These are phyloP conservation scores for Colletotrichum lindemuthianum DNA, from an alignment of 2,329 filamentous ascomycete species.

Conservation along the genomic window DNA sequence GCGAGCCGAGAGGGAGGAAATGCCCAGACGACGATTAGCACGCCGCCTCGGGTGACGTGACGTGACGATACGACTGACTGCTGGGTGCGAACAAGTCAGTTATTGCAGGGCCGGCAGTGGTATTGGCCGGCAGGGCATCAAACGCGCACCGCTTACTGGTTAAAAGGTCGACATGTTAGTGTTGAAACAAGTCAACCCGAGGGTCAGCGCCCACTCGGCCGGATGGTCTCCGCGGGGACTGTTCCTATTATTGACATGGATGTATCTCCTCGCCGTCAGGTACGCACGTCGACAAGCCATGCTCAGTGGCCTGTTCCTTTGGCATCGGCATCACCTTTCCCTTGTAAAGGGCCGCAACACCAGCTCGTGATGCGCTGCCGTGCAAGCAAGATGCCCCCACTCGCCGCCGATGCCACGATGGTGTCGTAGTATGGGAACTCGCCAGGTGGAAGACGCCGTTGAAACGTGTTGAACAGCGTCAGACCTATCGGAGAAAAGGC, in stretches of 20 bases:
- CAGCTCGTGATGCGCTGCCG: too few species aligned
- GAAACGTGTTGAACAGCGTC: conserved; percentile 5
- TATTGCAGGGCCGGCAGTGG: conserved; percentile 10
- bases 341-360: too few species aligned
- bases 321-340: too few species aligned
- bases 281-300: too few species aligned
- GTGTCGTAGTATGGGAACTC: background rate
- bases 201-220: conserved; percentile 17
- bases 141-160: conserved; percentile 24
- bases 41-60: too few species aligned
- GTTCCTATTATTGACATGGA: conserved; percentile 24
- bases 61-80: too few species aligned
- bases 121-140: conserved; percentile 27
- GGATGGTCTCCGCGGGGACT: conserved; percentile 31
- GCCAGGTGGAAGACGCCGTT: conserved; percentile 1
- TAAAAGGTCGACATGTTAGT: conserved; percentile 19
- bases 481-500: conserved; percentile 31
- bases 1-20: conserved; percentile 12
- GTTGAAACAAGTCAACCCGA: conserved; percentile 29
- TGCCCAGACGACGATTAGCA: conserved; percentile 6
- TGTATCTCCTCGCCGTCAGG: background rate
- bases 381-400: too few species aligned
- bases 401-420: too few species aligned
- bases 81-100: background rate
- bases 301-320: too few species aligned